Evolutionary conservation across 169 alveolate genomes (phyloP), one percentile per base, ranked within the genome.

Genomic region (Plasmodium coatneyi): DNA sequence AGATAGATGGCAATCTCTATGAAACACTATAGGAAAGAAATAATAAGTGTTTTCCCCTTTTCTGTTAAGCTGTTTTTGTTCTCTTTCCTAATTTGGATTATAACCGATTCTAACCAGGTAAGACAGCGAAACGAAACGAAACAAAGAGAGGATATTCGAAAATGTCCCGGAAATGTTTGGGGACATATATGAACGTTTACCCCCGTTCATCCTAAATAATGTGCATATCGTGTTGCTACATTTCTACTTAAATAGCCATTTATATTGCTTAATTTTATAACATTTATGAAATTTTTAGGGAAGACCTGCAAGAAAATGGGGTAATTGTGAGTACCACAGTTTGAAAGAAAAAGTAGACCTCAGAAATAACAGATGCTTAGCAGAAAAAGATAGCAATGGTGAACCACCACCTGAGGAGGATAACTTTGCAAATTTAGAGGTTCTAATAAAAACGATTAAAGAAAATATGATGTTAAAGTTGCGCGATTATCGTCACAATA

Each of bases 21-120:
- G 49, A 41, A 79, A 79, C 39, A 79, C 70, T 28, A 3, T 79
- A 34, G n/a, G 70, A 39, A 41, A 79, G 32, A 30, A 39, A 4
- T 16, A 79, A 79, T 79, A 41, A 14, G 19, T 79, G 70, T n/a
- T 79, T 41, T 79, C 10, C 71, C 32, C 56, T 80, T 80, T 43
- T 25, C 22, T 16, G 39, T 52, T 52, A 80, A 52, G 52, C 16
- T 80, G 52, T 46, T 49, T 30, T 34, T 80, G 32, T 52, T 46
- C 25, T 49, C 28, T 43, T 9, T 52, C 22, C 36, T 80, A 46
- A 19, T 80, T 52, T 43, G 78, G 89, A 16, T 80, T 25, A 71
- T 80, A 34, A 49, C 16, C 9, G n/a, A 39, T 80, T 80, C 72
- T 80, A 80, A 52, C 10, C n/a, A 49, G 54, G 89, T 80, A 80